Conservation (phyloP, 306 rosid species). For the Prunus mume region DNA sequence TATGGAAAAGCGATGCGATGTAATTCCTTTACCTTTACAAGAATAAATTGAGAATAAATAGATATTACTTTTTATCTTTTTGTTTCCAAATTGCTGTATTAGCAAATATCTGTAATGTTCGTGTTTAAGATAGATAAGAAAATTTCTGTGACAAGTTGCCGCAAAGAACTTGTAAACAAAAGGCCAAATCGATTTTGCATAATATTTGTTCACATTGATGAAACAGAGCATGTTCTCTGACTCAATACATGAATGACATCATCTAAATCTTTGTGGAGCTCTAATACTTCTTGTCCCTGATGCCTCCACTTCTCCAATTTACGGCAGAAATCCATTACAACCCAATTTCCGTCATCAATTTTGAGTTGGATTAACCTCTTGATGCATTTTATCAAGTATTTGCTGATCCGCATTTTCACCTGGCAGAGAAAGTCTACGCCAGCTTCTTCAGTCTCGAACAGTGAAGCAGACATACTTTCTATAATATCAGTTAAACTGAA, state of each 20-base stretch:
- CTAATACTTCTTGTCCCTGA: slow-evolving; percentile 29
- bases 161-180: background rate
- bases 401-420: slow-evolving; percentile 15
- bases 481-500: slow-evolving; percentile 29
- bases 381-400: slow-evolving; percentile 31
- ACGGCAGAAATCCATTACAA: slow-evolving; percentile 25
- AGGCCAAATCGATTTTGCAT: background rate
- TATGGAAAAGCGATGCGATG: slow-evolving; percentile 15
- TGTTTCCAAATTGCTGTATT: background rate
- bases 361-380: slow-evolving; percentile 33
- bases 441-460: slow-evolving; percentile 32
- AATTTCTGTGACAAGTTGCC: too few species aligned
- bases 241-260: slow-evolving; percentile 21
- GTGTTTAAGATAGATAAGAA: background rate
- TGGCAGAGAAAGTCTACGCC: slow-evolving; percentile 20
- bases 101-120: background rate
- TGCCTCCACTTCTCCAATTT: slow-evolving; percentile 36
- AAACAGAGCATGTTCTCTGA: slow-evolving; percentile 8
- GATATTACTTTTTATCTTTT: background rate
- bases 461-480: slow-evolving; percentile 34
- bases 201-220: background rate
- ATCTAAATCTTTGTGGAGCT: slow-evolving; percentile 26
- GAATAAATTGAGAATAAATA: slow-evolving; percentile 29
- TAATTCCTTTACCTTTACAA: slow-evolving; percentile 11
- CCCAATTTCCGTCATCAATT: slow-evolving; percentile 16